Base-by-base conservation (phyloP, 2,329 filamentous ascomycete genomes). In the Ophiocordyceps sinensis region DNA sequence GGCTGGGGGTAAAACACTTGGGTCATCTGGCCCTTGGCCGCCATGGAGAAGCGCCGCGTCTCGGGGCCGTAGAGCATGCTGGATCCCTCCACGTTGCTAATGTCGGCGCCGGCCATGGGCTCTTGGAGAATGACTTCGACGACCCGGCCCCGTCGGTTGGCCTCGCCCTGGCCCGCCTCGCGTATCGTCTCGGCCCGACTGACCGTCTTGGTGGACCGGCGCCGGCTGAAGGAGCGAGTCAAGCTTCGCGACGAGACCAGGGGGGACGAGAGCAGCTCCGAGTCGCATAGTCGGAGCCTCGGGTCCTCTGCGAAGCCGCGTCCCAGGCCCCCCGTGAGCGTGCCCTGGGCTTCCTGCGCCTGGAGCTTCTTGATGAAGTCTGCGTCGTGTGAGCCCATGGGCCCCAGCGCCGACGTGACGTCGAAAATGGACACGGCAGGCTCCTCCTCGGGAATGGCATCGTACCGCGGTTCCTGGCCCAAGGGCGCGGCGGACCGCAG, bases 1-100 rank as follows among this genome's bases (percentile, higher is more conserved):
- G 75, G 73, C 43, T 75, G 71, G 1, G 76, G 75, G 46, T 75
- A 79, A 48, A 77, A 77, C 1, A 76, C 57, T 41, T 74, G 62
- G 0, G 64, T 64, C 15, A 40, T 37, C 41, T 61, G 56, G 14
- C 58, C 53, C 31, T 56, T 58, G n/a, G 62, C 59, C 19, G 32
- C 15, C 13, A 10, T 7, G 4, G 13, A 14, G 5, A 14, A 35
- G 5, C 56, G 60, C 5, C 60, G 61, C 45, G 56, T 57, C 10
- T 54, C 51, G 36, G 54, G 49, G 5, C 53, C 50, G 15, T 43
- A 51, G 34, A 52, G 45, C 32, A 48, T 49, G 34, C 46, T 48
- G 3, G 66, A 65, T 2, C 71, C 71, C 5, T 65, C 61, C 49
- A 75, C 64, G 34, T 62, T 61, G 47, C 71, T 73, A 40, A 76